Percentiles rank a stretch among this genome's conserved stretches.
phyloP scores from a whole-genome alignment of 306 rosid genomes.

The Ceratonia siliqua region DNA sequence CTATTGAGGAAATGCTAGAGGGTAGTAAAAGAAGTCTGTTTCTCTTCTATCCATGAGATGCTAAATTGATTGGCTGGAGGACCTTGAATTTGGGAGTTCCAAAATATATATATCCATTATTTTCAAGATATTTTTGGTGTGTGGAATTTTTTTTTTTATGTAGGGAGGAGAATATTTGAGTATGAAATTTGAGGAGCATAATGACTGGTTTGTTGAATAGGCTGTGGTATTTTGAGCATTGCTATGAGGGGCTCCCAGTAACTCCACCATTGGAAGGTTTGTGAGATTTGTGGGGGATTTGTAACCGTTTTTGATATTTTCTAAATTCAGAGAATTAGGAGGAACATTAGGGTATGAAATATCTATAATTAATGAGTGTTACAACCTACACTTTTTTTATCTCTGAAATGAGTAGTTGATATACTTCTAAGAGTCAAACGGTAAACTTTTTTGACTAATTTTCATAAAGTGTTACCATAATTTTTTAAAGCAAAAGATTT shows the following conservation, averaged over 20 bases:
- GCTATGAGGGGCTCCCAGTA: conserved; percentile 27
- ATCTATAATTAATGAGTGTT: background rate
- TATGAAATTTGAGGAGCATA: conserved; percentile 41
- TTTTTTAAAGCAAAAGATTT: no score
- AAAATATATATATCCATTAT: conserved; percentile 6
- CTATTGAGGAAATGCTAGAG: background rate
- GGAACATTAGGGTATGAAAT: background rate
- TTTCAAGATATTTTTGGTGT: conserved; percentile 27
- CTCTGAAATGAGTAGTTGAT: no score
- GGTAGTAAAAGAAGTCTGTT: conserved; percentile 17
- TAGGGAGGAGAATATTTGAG: conserved; percentile 34
- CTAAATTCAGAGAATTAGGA: conserved; percentile 25
- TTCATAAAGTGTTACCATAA: no score
- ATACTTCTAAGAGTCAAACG: no score
- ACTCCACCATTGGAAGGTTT: conserved; percentile 30
- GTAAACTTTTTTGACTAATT: no score
- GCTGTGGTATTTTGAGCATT: conserved; percentile 45
- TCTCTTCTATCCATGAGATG: background rate
- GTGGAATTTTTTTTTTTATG: conserved; percentile 2
- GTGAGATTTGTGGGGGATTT: conserved; percentile 29
- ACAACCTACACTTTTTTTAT: background rate
- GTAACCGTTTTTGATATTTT: background rate
- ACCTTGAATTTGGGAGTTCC: conserved; percentile 42
- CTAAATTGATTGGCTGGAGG: conserved; percentile 41
- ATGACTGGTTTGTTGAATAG: conserved; percentile 40